Base-by-base conservation (phyloP, 768 basidiomycete species). In the Chlorophyllum brunneum region DNA sequence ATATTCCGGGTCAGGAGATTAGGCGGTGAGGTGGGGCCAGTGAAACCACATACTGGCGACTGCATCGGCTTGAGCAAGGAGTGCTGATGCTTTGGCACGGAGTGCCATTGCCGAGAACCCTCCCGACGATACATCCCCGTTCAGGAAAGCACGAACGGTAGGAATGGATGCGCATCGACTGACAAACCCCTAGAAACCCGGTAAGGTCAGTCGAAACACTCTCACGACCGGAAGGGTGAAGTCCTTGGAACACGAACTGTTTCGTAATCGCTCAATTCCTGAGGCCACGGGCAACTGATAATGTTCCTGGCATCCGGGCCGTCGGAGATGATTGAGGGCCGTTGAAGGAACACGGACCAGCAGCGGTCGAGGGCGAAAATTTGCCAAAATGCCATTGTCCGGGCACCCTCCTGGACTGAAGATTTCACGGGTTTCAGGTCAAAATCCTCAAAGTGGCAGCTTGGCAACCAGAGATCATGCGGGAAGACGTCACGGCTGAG, bases 371-470 rank as follows among this genome's bases (percentile, higher is more conserved):
- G 71, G 59, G 81, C 80, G 66, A 83, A 92, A 9, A 88, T 86
- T 62, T 90, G 86, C 89, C 89, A 92, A 59, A 92, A 92, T 0
- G 88, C 77, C 33, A 83, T 65, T 51, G 89, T 82, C 36, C 86
- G 75, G 62, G 90, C 86, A 41, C 83, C 85, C 39, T 84, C 82
- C 57, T 82, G 80, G 42, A 83, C 65, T 34, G 76, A 69, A 57
- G 78, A 78, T 62, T 80, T 80, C 1, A 79, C 69, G 2, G 82
- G 85, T 39, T 81, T 81, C 43, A 83, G 69, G 37, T 80, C 76
- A 55, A 76, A 76, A 3, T 61, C 59, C 41, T 75, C 71, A 26
- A 53, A 59, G 8, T 60, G 45, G 54, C 68, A 64, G 47, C 63
- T 56, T 58, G 71, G 54, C 68, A 72, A 56, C 65, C 65, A 57